phyloP scores from a whole-genome alignment of 2,329 filamentous ascomycete genomes.

The Fusarium nygamai region DNA sequence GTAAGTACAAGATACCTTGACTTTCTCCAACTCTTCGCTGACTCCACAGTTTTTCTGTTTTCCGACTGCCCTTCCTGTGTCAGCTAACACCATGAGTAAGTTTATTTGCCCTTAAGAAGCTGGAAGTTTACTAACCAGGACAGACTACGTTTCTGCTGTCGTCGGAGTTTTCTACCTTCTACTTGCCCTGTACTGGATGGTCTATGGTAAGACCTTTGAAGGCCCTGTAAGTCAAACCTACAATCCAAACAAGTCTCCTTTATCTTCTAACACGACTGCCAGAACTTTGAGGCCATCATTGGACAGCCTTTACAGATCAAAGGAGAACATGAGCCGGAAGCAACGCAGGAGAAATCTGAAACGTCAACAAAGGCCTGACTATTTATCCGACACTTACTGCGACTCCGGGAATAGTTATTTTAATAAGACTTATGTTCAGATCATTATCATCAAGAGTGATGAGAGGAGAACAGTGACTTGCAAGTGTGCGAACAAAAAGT shows the following conservation, averaged over 20 bases:
- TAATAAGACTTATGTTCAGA: accelerated
- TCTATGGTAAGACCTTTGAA: not conserved
- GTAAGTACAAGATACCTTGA: not conserved
- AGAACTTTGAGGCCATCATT: conserved; percentile 10
- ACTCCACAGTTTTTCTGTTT: conserved; percentile 12
- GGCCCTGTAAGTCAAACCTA: not conserved
- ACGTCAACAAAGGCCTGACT: not conserved
- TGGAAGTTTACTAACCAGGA: accelerated
- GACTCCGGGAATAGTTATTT: accelerated
- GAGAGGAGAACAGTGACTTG: accelerated
- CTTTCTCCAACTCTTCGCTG: accelerated
- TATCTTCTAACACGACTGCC: not conserved
- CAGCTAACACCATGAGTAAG: conserved; percentile 13
- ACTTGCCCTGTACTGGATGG: not conserved
- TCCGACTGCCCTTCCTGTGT: not conserved
- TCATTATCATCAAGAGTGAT: accelerated
- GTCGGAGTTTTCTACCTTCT: conserved; percentile 3
- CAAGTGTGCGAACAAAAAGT: not conserved
- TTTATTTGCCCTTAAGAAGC: accelerated
- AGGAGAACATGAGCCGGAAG: not conserved
- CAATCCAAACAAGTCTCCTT: accelerated
- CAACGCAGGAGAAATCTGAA: not conserved
- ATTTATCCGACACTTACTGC: not conserved
- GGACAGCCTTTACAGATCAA: not conserved
- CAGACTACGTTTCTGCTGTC: conserved; percentile 9